Conservation (phyloP, 768 basidiomycete species). For the Termitomyces sp. region DNA sequence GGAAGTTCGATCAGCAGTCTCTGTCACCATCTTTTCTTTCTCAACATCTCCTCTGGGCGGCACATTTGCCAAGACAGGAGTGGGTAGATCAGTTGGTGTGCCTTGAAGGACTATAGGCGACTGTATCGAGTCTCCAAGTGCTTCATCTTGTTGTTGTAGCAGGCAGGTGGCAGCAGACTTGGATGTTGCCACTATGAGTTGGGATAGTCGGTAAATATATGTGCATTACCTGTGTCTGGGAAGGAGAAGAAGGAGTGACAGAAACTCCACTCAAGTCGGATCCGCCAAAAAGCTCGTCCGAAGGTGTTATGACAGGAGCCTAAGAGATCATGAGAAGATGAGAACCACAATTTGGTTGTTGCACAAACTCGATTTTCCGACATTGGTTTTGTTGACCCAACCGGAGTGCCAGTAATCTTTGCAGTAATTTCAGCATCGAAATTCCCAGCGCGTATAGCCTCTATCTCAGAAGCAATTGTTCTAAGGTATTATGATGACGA, state of each 20-base stretch:
- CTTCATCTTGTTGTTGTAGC: background rate
- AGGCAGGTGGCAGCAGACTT: background rate
- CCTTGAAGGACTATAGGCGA: background rate
- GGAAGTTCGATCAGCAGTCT: background rate
- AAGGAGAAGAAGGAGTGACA: constrained; percentile 21
- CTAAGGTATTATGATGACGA: constrained; percentile 28
- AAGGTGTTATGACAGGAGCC: constrained; percentile 7
- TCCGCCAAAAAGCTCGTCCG: constrained; percentile 23
- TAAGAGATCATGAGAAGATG: background rate
- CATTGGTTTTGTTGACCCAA: constrained; percentile 1
- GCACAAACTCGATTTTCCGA: background rate
- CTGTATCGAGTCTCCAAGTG: background rate
- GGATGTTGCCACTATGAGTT: background rate
- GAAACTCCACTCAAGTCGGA: constrained; percentile 32
- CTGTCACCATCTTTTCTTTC: background rate
- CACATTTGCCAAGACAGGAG: background rate
- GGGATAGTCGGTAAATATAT: background rate
- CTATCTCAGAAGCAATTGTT: constrained; percentile 65
- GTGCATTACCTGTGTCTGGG: constrained; percentile 17
- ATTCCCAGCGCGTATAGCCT: constrained; percentile 63
- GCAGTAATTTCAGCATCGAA: constrained; percentile 51
- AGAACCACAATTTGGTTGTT: background rate
- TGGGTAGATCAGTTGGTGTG: background rate
- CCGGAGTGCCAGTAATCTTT: constrained; percentile 20
- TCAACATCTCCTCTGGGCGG: background rate